Evolutionary conservation across 1,284 basidiomycete species (phyloP).

Genomic region (Somion occarium): DNA sequence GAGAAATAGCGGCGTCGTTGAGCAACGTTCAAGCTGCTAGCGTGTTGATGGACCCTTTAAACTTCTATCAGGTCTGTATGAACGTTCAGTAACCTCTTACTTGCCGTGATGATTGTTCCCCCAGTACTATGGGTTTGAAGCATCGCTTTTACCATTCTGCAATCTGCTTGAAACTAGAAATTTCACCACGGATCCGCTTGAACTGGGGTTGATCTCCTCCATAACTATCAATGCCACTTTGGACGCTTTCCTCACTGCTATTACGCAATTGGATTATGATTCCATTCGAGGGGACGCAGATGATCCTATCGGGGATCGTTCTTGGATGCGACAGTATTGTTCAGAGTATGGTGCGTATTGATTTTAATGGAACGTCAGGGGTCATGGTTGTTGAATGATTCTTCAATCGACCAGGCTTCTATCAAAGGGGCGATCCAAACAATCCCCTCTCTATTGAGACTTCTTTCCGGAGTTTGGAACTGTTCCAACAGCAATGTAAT

Average conservation of each 20-base stretch:
- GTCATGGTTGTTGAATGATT: too few species aligned
- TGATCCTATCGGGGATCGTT: conserved; percentile 38
- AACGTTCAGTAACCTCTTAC: neutral
- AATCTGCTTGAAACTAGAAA: conserved; percentile 43
- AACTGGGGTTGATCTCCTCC: conserved; percentile 33
- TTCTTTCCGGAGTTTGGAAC: conserved; percentile 37
- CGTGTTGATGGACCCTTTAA: conserved; percentile 43
- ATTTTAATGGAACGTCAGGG: neutral
- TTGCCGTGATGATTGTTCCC: neutral
- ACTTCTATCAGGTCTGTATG: conserved; percentile 41
- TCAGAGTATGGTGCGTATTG: conserved; percentile 41
- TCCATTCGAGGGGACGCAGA: conserved; percentile 35
- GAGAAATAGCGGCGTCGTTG: conserved; percentile 28
- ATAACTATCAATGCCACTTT: conserved; percentile 32
- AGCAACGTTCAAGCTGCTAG: conserved; percentile 36
- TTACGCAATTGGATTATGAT: conserved; percentile 42
- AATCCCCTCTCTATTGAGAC: conserved; percentile 45
- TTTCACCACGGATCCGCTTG: conserved; percentile 31
- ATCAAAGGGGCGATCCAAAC: conserved; percentile 40
- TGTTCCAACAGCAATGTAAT: conserved; percentile 41
- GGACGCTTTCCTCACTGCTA: conserved; percentile 36
- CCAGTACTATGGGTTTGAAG: conserved; percentile 43
- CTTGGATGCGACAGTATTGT: conserved; percentile 52
- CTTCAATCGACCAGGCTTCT: conserved; percentile 32
- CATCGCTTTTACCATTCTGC: conserved; percentile 42